Percentiles rank a stretch among this genome's conserved stretches.
Conservation (phyloP, 2,329 filamentous ascomycete species). For the Plenodomus tracheiphilus region DNA sequence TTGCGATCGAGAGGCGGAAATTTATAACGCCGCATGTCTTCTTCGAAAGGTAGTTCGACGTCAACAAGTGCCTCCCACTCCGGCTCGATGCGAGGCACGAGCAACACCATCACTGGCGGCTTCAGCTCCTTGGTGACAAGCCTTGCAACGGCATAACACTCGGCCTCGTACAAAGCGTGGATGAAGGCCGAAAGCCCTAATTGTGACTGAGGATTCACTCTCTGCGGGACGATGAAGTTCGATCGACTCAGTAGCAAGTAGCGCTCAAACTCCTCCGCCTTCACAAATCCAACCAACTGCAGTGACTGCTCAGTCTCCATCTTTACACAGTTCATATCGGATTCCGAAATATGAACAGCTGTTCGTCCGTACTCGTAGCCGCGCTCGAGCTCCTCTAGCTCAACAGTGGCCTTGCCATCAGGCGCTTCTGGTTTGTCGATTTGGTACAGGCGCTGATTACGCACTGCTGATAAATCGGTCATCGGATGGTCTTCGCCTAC, state of each 20-base stretch:
- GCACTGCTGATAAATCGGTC: slow-evolving; percentile 67
- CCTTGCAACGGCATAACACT: slow-evolving; percentile 83
- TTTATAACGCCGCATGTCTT: slow-evolving; percentile 86
- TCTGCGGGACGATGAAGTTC: slow-evolving; percentile 76
- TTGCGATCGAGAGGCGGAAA: slow-evolving; percentile 90
- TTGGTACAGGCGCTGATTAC: slow-evolving; percentile 76
- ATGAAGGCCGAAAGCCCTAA: slow-evolving; percentile 88
- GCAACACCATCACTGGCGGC: slow-evolving; percentile 73
- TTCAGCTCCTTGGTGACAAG: slow-evolving; percentile 84
- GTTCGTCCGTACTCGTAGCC: slow-evolving; percentile 94
- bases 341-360: slow-evolving; percentile 83
- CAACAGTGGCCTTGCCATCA: slow-evolving; percentile 80
- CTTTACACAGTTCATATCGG: slow-evolving; percentile 86
- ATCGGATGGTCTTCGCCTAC: slow-evolving; percentile 43
- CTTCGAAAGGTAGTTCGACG: slow-evolving; percentile 86
- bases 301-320: slow-evolving; percentile 76
- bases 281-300: slow-evolving; percentile 85
- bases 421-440: slow-evolving; percentile 74
- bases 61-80: slow-evolving; percentile 87
- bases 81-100: slow-evolving; percentile 77
- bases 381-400: slow-evolving; percentile 82
- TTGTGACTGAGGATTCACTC: slow-evolving; percentile 77
- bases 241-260: slow-evolving; percentile 84
- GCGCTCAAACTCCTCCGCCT: slow-evolving; percentile 74
- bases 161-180: slow-evolving; percentile 81